Conservation (phyloP, 2,329 filamentous ascomycete genomes). For the Chaetothyriales sp. region DNA sequence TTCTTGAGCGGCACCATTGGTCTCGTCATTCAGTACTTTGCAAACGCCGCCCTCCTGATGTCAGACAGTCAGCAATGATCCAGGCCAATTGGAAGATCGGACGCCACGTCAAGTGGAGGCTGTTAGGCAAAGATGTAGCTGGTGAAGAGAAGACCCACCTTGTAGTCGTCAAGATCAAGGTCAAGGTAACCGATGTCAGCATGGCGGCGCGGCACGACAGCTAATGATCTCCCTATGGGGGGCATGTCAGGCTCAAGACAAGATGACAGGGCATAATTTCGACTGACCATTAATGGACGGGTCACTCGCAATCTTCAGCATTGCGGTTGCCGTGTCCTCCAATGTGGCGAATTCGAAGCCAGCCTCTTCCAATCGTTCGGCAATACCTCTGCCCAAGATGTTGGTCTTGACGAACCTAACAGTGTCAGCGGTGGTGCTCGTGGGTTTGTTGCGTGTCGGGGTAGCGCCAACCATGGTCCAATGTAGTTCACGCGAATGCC, state of each 20-base stretch:
- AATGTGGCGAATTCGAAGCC: constrained; percentile 9
- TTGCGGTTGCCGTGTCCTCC: constrained; percentile 9
- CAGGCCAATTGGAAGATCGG: background rate
- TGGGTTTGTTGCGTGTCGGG: constrained; percentile 9
- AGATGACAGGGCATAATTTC: background rate
- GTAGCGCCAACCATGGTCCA: constrained; percentile 25
- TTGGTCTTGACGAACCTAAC: constrained; percentile 24
- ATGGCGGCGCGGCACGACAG: constrained; percentile 24
- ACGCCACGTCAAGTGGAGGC: background rate
- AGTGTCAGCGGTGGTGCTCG: background rate
- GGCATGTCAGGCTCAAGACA: background rate
- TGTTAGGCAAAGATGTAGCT: no score
- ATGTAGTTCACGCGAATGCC: constrained; percentile 27
- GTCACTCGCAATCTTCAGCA: constrained; percentile 10
- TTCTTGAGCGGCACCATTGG: background rate
- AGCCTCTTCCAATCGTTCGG: constrained; percentile 15
- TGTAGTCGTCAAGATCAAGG: constrained; percentile 25
- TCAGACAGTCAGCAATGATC: background rate
- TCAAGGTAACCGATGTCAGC: constrained; percentile 23
- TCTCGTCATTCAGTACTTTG: background rate
- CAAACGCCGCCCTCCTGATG: background rate
- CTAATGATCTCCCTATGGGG: constrained; percentile 17
- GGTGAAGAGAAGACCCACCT: constrained; percentile 8
- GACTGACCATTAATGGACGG: constrained; percentile 9
- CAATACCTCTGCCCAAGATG: constrained; percentile 21